phyloP scores from a whole-genome alignment of 1,284 basidiomycete species.

The Stygiomarasmius scandens region DNA sequence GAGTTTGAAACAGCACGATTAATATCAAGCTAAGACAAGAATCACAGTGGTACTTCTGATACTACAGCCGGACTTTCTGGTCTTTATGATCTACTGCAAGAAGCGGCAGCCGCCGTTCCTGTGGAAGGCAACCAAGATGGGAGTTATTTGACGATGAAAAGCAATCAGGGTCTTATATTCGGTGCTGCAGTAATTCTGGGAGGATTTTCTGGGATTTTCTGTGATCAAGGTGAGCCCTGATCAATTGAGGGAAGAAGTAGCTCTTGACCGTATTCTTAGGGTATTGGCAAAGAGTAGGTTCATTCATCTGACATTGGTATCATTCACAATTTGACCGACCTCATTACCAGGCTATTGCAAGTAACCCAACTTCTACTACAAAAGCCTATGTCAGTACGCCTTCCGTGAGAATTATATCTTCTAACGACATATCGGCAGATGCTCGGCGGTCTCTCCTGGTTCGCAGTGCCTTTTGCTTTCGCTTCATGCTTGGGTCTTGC shows the following conservation, averaged over 20 bases:
- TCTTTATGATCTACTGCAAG: slow-evolving; percentile 48
- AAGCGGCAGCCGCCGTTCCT: slow-evolving; percentile 44
- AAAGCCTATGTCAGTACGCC: slow-evolving; percentile 45
- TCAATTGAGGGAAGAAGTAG: neutral
- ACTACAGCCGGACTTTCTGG: slow-evolving; percentile 43
- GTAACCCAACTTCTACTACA: slow-evolving; percentile 49
- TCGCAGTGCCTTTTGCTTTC: slow-evolving; percentile 61
- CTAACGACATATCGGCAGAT: slow-evolving; percentile 36
- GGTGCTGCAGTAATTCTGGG: slow-evolving; percentile 47
- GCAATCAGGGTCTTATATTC: slow-evolving; percentile 56
- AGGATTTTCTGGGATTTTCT: slow-evolving; percentile 52
- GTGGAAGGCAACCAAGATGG: slow-evolving; percentile 55
- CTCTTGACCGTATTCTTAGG: slow-evolving; percentile 28
- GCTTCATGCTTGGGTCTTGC: slow-evolving; percentile 60
- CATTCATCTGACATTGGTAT: neutral
- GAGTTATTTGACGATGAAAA: slow-evolving; percentile 62
- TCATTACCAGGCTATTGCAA: slow-evolving; percentile 57
- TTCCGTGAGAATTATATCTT: neutral
- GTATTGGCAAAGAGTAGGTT: slow-evolving; percentile 51
- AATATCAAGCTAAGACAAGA: too few species aligned
- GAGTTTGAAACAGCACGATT: slow-evolving; percentile 20
- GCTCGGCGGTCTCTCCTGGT: slow-evolving; percentile 65
- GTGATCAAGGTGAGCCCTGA: slow-evolving; percentile 45
- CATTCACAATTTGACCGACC: too few species aligned
- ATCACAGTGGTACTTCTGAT: slow-evolving; percentile 41